Base-by-base conservation (phyloP, 2,329 filamentous ascomycete species). In the Stagonosporopsis cucurbitacearum region DNA sequence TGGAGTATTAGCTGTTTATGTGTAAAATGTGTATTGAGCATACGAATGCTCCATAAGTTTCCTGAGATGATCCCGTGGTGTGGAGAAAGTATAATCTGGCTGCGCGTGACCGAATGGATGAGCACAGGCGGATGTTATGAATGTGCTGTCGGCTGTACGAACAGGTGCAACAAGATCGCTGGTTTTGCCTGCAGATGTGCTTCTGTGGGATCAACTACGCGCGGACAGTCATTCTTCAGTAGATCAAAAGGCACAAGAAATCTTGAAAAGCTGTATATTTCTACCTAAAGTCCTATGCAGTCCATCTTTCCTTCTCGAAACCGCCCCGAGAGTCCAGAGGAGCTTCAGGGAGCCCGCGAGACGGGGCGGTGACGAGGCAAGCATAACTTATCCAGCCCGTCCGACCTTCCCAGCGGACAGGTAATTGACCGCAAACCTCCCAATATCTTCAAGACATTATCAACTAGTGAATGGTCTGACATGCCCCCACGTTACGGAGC, bases 381-480 rank as follows among this genome's bases (percentile, higher is more conserved):
- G 43, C 50, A 50, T 40, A 50, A 47, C 32, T 45, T 54, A 26
- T 51, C 45, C 44, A 51, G 48, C 43, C 60, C 40, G 59, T 65
- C 62, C 60, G 57, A 60, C 63, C 59, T 44, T 60, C 58, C 50
- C 60, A 65, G 60, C 57, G 58, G 57, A 62, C 54, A 57, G 57
- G 49, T 41, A 52, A 43, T 49, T 50, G 56, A 52, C 54, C 37
- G 35, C 52, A 49, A 55, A 56, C 47, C 54, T 32, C 39, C 48
- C 44, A 67, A 64, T 58, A 66, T 66, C 63, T 57, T 67, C 64
- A 60, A 66, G 64, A 67, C 63, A 66, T 67, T 67, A 66, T 64
- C 58, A 46, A 67, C 54, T 45, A 53, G 39, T 54, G 47, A 59
- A 59, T 39, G 42, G 42, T 19, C 39, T 37, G 37, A 22, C 30